phyloP scores from a whole-genome alignment of 257 asterid species.

The Knoxia roxburghii region DNA sequence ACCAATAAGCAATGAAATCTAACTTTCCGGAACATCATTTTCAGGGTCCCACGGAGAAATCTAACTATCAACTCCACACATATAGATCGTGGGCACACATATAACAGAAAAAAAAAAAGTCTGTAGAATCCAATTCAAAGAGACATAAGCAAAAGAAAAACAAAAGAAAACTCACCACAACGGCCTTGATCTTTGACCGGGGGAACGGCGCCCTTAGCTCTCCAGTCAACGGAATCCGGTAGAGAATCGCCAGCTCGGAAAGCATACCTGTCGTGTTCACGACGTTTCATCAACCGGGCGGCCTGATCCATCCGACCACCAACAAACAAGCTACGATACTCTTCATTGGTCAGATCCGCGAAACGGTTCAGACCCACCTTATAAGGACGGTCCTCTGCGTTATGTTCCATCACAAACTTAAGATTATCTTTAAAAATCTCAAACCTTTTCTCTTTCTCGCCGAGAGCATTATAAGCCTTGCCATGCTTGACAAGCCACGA shows the following conservation, averaged over 20 bases:
- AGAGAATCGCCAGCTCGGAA: constrained; percentile 46
- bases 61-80: neutral
- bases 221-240: constrained; percentile 79
- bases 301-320: constrained; percentile 47
- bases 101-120: neutral
- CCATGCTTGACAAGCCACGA: constrained; percentile 78
- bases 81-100: neutral
- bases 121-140: neutral
- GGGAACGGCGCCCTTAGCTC: constrained; percentile 73
- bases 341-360: constrained; percentile 79
- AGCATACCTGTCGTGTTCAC: constrained; percentile 46
- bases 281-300: constrained; percentile 21
- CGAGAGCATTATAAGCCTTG: constrained; percentile 53
- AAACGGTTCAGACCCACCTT: constrained; percentile 66
- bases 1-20: neutral
- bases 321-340: constrained; percentile 50
- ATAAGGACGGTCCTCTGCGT: constrained; percentile 37
- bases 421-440: constrained; percentile 70
- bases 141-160: neutral
- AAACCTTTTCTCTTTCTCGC: constrained; percentile 66
- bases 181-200: constrained; percentile 92
- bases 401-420: constrained; percentile 54
- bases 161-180: constrained; percentile 45
- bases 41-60: constrained; percentile 10
- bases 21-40: neutral